Base-by-base conservation (phyloP, 2,329 filamentous ascomycete genomes). In the Aureobasidium zeae region DNA sequence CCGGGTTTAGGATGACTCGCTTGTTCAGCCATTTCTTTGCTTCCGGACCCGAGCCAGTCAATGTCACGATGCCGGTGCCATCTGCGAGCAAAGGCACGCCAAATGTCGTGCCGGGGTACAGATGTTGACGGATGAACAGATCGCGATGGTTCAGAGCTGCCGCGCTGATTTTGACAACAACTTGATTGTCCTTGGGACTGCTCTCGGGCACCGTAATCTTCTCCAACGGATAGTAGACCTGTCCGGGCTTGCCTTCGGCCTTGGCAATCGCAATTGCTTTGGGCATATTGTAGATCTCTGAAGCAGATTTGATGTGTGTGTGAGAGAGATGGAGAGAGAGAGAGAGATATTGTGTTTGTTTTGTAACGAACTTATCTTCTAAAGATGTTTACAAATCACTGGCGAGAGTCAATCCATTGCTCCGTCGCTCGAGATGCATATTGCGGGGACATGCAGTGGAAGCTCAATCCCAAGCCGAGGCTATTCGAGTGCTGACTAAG, bases 91-190 rank as follows among this genome's bases (percentile, higher is more conserved):
- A 68, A 1, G 89, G 86, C 5, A 79, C 71, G 48, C 76, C 73
- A 62, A 94, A 94, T 10, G 83, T 81, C 42, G 86, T 82, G 53
- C 77, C 82, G 0, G 89, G 89, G 69, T 96, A 96, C 29, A 94
- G 77, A 58, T 88, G 82, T 63, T 91, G 87, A 44, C 89, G 84
- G 64, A 94, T 83, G 68, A 95, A 96, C 53, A 94, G 77, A 63
- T 96, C 91, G 55, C 88, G 83, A 68, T 96, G 91, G 69, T 96
- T 96, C 38, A 96, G 78, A 11, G 89, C 83, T 1, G 81, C 84
- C 39, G 87, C 84, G 25, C 76, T 74, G 57, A 96, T 70, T 56
- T 77, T 78, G 49, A 96, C 69, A 5, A 93, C 70, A 52, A 94
- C 69, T 61, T 95, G 74, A 49, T 70, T 57, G 39, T 53, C 52